Evolutionary conservation across 768 basidiomycete species (phyloP), one percentile per base, ranked within the genome.

Genomic region (Lactifluus subvellereus): DNA sequence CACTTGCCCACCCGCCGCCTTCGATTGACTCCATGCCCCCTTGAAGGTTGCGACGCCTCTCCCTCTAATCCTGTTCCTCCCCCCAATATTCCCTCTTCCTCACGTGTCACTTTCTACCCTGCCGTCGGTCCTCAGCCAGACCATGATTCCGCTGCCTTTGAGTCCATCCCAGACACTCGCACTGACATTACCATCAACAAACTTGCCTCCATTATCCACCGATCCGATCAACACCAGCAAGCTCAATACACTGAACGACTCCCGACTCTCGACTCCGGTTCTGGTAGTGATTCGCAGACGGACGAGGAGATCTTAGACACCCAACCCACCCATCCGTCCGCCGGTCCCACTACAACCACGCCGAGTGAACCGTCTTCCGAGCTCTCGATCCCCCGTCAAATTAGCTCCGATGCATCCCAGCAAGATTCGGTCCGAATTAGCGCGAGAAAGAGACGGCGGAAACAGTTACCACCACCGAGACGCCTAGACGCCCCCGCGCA

Each of bases 161-260:
- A 67, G 11, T 65, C 58, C 45, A 50, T 64, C 9, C 62, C 69
- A 2, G 61, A 69, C 22, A 62, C 67, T 18, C 56, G 68, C 42
- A 68, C 76, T 27, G 88, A 89, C 69, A 80, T 88, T 71, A 79
- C 83, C 59, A 70, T 89, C 54, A 80, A 76, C 71, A 84, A 84
- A 68, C 69, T 88, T 68, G 59, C 85, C 38, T 69, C 71, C 47
- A 77, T 88, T 67, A 70, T 81, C 55, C 48, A 43, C 13, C 66
- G 68, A 56, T 72, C 70, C 55, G 63, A 69, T 63, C 47, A 60
- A 13, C 52, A 11, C 49, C 37, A 55, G 14, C 49, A 20, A 55
- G 14, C 54, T 18, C 63, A 51, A 10, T 40, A 53, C 40, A 8
- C 51, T 20, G 60, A 51, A 22, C 58, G 57, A 37, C 40, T 62